Conservation (phyloP, 2,329 filamentous ascomycete species). For the Botrytis medusae region DNA sequence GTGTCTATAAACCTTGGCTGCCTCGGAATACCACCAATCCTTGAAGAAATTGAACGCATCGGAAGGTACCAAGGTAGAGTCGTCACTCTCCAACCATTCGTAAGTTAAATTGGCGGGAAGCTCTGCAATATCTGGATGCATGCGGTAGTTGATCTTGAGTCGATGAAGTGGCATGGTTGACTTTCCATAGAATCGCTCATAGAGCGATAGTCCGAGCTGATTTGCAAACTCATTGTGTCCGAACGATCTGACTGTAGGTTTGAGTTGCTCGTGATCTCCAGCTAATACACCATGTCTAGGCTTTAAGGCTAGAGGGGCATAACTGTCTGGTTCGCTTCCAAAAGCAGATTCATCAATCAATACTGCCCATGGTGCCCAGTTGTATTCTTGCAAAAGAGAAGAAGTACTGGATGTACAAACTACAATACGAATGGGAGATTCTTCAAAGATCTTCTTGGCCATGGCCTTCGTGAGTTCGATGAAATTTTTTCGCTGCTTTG, state of each 20-base stretch:
- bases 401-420: slow-evolving; percentile 23
- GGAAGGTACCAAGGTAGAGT: background rate
- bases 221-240: slow-evolving; percentile 13
- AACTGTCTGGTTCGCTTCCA: slow-evolving; percentile 1
- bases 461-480: background rate
- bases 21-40: slow-evolving; percentile 13
- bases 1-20: background rate
- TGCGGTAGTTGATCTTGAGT: slow-evolving; percentile 26
- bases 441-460: background rate
- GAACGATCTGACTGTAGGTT: background rate
- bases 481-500: slow-evolving; percentile 13
- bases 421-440: slow-evolving; percentile 16
- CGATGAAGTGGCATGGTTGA: slow-evolving; percentile 7
- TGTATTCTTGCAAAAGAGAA: background rate
- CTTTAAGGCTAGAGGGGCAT: no score
- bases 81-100: slow-evolving; percentile 12
- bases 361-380: background rate
- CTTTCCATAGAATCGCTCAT: background rate
- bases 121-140: slow-evolving; percentile 23
- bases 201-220: slow-evolving; percentile 15
- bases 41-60: slow-evolving; percentile 5
- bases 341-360: slow-evolving; percentile 24
- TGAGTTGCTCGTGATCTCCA: slow-evolving; percentile 23
- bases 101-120: slow-evolving; percentile 22
- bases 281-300: background rate